Base-by-base conservation (phyloP, 2,329 filamentous ascomycete genomes). In the Colletotrichum horii region DNA sequence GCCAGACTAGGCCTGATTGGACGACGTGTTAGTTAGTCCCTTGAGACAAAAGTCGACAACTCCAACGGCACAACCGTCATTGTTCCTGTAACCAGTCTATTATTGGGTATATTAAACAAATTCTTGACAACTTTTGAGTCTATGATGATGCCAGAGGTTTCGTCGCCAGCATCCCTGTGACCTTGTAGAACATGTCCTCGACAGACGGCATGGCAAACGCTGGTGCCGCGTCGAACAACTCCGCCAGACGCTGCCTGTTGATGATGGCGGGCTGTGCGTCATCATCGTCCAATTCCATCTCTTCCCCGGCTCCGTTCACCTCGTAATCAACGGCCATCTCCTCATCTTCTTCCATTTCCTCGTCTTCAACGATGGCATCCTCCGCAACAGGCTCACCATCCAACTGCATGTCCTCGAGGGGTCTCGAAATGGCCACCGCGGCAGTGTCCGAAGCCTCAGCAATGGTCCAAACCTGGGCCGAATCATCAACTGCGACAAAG, bases 401-500 rank as follows among this genome's bases (percentile, higher is more conserved):
- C 26, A 92, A 85, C 60, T 85, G 85, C 61, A 92, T 84, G 58
- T 91, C 89, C 28, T 88, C 87, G 36, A 92, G 86, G 16, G 91
- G 89, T 79, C 90, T 89, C 6, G 89, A 89, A 28, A 91, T 85
- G 5, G 87, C 84, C 3, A 90, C 83, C 3, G 88, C 85, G 4
- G 87, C 86, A 34, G 90, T 88, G 73, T 91, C 88, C 36, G 90
- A 90, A 79, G 90, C 90, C 81, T 94, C 91, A 48, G 88, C 87
- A 43, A 92, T 81, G 32, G 90, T 90, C 85, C 92, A 92, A 52
- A 98, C 87, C 80, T 94, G 93, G 16, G 95, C 95, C 1, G 91
- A 88, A n/a, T 93, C 89, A 82, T 98, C 95, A 8, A 98, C 84
- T 12, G 93, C 86, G 52, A 97, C 86, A 82, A 95, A 98, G 6